Conservation (phyloP, 2,329 filamentous ascomycete genomes). For the Lithohypha guttulata region DNA sequence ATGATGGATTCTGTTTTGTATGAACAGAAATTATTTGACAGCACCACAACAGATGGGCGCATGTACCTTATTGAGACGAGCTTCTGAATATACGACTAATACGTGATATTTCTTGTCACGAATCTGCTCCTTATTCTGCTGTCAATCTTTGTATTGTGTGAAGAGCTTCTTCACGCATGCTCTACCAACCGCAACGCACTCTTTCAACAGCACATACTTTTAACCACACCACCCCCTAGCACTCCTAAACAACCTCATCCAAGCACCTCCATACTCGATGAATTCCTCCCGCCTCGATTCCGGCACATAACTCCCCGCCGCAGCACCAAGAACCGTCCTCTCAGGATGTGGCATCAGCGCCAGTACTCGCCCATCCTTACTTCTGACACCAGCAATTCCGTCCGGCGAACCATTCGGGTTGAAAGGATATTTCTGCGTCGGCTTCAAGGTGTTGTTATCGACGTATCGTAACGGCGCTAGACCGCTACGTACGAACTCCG, state of each 20-base stretch:
- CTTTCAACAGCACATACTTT: neutral
- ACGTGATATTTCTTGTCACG: too few species aligned
- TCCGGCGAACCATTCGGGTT: constrained; percentile 80
- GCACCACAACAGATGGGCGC: too few species aligned
- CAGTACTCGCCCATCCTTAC: constrained; percentile 65
- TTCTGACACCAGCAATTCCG: constrained; percentile 71
- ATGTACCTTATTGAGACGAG: too few species aligned
- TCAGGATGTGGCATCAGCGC: constrained; percentile 93
- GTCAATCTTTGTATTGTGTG: too few species aligned
- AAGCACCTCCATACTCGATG: constrained; percentile 66
- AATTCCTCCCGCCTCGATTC: constrained; percentile 35
- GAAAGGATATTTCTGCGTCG: constrained; percentile 73
- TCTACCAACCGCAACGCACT: neutral
- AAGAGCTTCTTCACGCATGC: too few species aligned
- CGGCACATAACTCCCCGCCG: constrained; percentile 66
- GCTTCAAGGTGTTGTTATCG: constrained; percentile 60
- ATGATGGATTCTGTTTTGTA: neutral
- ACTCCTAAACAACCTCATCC: constrained; percentile 77
- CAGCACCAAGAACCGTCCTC: constrained; percentile 64
- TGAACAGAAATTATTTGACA: too few species aligned
- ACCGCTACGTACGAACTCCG: constrained; percentile 50
- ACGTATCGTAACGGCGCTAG: constrained; percentile 73
- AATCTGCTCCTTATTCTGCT: too few species aligned
- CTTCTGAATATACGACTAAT: neutral
- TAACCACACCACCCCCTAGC: constrained; percentile 77